Evolutionary conservation across 1,284 basidiomycete species (phyloP).

Genomic region (Cutaneotrichosporon sp.): DNA sequence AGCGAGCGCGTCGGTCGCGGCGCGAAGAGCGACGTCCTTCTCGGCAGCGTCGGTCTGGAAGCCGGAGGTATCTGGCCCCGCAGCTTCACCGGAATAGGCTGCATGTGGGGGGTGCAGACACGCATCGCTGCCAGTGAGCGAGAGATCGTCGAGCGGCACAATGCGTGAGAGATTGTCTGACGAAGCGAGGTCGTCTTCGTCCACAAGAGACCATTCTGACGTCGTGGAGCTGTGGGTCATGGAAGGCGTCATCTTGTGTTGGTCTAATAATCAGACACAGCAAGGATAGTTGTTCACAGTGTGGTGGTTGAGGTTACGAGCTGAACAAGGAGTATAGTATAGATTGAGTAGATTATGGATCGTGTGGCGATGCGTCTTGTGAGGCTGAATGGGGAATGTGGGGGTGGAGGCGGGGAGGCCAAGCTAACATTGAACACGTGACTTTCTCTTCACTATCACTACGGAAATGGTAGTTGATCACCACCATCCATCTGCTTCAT

Average conservation of each 20-base stretch:
- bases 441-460: no score
- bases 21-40: background rate
- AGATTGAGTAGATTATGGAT: no score
- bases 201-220: background rate
- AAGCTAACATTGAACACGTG: no score
- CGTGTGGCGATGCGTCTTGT: no score
- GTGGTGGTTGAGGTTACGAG: no score
- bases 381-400: no score
- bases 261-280: background rate
- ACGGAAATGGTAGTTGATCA: no score
- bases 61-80: background rate
- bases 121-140: background rate
- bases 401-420: no score
- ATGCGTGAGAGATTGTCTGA: background rate
- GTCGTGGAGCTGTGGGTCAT: background rate
- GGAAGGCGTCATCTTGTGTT: background rate
- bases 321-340: no score
- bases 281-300: no score
- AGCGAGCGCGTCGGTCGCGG: background rate
- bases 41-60: background rate
- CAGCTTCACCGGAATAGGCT: background rate
- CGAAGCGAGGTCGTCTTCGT: background rate
- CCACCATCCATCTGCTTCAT: no score
- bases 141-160: background rate
- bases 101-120: background rate